Base-by-base conservation (phyloP, 805 yeast genomes). In the Phaffomyces thermotolerans region DNA sequence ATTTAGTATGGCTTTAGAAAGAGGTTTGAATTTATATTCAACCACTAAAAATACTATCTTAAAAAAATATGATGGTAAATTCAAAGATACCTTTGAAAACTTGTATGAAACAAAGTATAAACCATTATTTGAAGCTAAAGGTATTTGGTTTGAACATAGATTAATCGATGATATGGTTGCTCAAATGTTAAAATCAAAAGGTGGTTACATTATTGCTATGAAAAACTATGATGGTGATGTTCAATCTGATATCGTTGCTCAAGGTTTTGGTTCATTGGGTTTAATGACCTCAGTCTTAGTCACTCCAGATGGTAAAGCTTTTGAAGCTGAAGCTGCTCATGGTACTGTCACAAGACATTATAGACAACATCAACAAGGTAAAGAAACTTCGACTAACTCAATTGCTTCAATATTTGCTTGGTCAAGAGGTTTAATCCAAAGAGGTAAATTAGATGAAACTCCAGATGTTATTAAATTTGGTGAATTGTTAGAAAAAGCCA, bases 191-290 rank as follows among this genome's bases (percentile, higher is more conserved):
- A 91, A 91, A 72, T 87, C 96, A 37, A 80, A 78, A 61, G 98
- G 98, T 58, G 97, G 98, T 6, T 91, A 73, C 65, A 84, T 91
- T 57, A 86, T 91, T 67, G 98, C 98, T 39, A 78, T 91, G 84
- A 91, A 91, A 74, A 91, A 91, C 72, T 91, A 91, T 68, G 98
- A 91, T 65, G 98, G 98, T 66, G 98, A 91, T 64, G 98, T 91
- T 44, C 90, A 89, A 69, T 83, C 95, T 14, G 98, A 91, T 66
- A 84, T 91, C 59, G 96, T 91, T 45, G 98, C 98, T 27, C 98
- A 91, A 69, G 98, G 98, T 33, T 91, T 91, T 58, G 98, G 98
- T 33, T 90, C 97, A 17, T 74, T 91, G 53, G 98, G 98, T 36
- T 76, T 91, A 56, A 91, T 91, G 98, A 89, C 98, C 29, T 91